Evolutionary conservation across 306 rosid species (phyloP).

Genomic region (Castanopsis chinensis): DNA sequence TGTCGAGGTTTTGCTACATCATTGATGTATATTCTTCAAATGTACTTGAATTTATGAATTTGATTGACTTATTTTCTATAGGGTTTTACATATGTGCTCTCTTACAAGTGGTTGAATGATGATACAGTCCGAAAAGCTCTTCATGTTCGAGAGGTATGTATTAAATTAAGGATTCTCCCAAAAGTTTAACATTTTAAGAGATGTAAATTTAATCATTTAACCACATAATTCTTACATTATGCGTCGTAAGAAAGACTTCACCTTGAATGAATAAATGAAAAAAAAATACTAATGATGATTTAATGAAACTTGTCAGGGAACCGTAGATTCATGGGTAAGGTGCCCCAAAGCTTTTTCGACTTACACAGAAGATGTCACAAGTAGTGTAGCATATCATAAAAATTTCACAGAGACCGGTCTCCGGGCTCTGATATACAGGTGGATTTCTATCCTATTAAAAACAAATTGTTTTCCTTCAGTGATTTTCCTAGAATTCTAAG

Average conservation of each 20-base stretch:
- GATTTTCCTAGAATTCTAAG: neutral
- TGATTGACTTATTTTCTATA: neutral
- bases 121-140: conserved; percentile 16
- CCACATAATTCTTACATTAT: too few relatives aligned
- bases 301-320: conserved; percentile 21
- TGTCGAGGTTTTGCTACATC: neutral
- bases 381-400: conserved; percentile 17
- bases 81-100: conserved; percentile 5
- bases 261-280: too few relatives aligned
- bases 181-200: too few relatives aligned
- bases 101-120: conserved; percentile 26
- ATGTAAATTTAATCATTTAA: too few relatives aligned
- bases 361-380: conserved; percentile 13
- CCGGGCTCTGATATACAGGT: conserved; percentile 36
- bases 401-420: conserved; percentile 26
- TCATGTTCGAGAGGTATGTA: conserved; percentile 18
- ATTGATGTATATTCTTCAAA: neutral
- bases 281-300: neutral
- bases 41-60: neutral
- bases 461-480: neutral
- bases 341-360: conserved; percentile 11
- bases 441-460: neutral
- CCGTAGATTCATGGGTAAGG: conserved; percentile 19
- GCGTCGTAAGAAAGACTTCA: neutral
- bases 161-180: too few relatives aligned